Conservation (phyloP, 768 basidiomycete species). For the Mrakia hoshinonis region DNA sequence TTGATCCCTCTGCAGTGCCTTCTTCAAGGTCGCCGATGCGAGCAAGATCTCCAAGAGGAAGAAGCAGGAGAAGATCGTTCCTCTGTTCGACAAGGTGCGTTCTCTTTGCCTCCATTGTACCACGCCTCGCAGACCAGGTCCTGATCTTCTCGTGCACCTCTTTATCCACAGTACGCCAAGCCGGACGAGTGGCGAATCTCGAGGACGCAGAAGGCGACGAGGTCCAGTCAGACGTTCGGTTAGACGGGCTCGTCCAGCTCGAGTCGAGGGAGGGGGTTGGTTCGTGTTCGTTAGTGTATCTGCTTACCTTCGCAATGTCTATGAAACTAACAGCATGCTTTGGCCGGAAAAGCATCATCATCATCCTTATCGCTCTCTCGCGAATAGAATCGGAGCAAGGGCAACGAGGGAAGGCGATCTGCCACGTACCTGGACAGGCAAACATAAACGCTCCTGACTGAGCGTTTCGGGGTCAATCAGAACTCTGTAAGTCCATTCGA, state of each 20-base stretch:
- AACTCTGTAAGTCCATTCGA: no score
- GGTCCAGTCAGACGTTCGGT: conserved; percentile 25
- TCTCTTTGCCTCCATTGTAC: not conserved
- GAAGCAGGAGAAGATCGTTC: conserved; percentile 55
- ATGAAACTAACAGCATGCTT: not conserved
- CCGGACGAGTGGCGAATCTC: conserved; percentile 31
- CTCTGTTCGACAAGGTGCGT: conserved; percentile 17
- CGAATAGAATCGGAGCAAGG: no score
- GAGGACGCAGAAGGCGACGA: conserved; percentile 22
- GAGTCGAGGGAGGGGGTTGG: not conserved
- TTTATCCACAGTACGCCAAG: conserved; percentile 29
- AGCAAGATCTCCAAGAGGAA: conserved; percentile 97
- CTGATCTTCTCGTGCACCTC: conserved; percentile 13
- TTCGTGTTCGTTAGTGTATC: not conserved
- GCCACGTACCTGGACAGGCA: no score
- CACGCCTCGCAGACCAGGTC: not conserved
- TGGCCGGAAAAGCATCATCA: no score
- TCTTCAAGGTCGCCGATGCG: conserved; percentile 96
- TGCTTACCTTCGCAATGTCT: not conserved
- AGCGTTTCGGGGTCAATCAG: no score
- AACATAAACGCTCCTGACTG: no score
- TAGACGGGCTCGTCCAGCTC: not conserved
- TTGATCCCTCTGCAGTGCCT: conserved; percentile 47
- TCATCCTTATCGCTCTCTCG: not conserved
- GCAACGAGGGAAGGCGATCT: no score